Evolutionary conservation across 352 stramenopile species (phyloP).

Genomic region (Globisporangium nodosum): DNA sequence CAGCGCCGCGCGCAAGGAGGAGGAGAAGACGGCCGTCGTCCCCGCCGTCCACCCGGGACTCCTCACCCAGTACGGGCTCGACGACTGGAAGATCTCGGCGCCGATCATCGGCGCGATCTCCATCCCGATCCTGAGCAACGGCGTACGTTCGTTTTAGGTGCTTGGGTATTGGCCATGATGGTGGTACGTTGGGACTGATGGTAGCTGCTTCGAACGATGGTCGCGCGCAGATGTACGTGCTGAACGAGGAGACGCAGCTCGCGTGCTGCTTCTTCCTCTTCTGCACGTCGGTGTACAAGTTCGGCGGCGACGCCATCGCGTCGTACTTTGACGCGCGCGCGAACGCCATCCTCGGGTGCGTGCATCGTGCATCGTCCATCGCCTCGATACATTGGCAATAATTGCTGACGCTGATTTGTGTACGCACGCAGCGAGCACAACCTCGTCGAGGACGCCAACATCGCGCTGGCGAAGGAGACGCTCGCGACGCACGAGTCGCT

Average conservation of each 20-base stretch:
- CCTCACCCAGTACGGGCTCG: slow-evolving; percentile 58
- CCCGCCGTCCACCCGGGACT: slow-evolving; percentile 42
- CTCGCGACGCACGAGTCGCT: slow-evolving; percentile 77
- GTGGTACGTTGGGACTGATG: neutral
- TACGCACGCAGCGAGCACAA: slow-evolving; percentile 56
- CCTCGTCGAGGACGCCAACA: slow-evolving; percentile 79
- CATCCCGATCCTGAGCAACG: slow-evolving; percentile 76
- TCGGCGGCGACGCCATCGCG: slow-evolving; percentile 68
- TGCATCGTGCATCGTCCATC: neutral
- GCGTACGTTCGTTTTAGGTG: slow-evolving; percentile 32
- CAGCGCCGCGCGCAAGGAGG: slow-evolving; percentile 39
- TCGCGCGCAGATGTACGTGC: slow-evolving; percentile 58
- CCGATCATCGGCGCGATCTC: slow-evolving; percentile 65
- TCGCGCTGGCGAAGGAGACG: slow-evolving; percentile 77
- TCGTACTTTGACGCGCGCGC: slow-evolving; percentile 84
- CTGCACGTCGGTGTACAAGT: slow-evolving; percentile 84
- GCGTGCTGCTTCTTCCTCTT: slow-evolving; percentile 84
- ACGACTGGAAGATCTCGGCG: slow-evolving; percentile 83
- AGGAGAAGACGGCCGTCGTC: slow-evolving; percentile 39
- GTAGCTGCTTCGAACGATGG: neutral
- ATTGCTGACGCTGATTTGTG: neutral
- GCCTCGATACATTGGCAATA: no score
- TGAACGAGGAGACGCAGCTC: slow-evolving; percentile 84
- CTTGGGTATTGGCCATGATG: neutral
- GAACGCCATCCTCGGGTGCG: slow-evolving; percentile 65